Conservation (phyloP, 73 alveolate species). For the Tetrahymena elliotti region DNA sequence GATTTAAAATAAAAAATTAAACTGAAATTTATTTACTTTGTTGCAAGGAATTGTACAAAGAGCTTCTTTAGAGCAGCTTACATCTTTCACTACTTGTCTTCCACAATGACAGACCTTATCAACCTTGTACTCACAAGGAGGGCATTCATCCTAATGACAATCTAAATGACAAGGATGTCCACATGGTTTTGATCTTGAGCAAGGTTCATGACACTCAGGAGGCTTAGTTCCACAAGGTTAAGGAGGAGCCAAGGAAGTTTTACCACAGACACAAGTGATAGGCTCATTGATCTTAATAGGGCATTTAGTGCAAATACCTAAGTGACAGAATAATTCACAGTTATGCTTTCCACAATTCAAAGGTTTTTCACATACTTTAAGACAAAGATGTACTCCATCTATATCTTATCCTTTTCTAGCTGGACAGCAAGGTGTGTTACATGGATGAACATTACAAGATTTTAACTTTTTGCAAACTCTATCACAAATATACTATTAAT, state of each 20-base stretch:
- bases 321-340: conserved; percentile 88
- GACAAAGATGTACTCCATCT: conserved; percentile 83
- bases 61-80: conserved; percentile 52
- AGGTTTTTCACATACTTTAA: conserved; percentile 76
- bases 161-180: conserved; percentile 75
- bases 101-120: conserved; percentile 62
- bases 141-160: conserved; percentile 71
- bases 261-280: conserved; percentile 82
- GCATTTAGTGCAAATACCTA: conserved; percentile 89
- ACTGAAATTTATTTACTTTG: conserved; percentile 46
- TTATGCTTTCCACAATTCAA: conserved; percentile 85
- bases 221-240: conserved; percentile 70
- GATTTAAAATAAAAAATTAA: conserved; percentile 52
- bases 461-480: conserved; percentile 14
- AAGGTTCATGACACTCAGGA: conserved; percentile 63
- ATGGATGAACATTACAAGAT: conserved; percentile 31
- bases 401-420: conserved; percentile 77
- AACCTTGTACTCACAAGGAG: conserved; percentile 59
- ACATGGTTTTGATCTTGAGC: conserved; percentile 61
- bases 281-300: conserved; percentile 73
- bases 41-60: conserved; percentile 54
- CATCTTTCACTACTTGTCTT: conserved; percentile 30
- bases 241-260: conserved; percentile 75
- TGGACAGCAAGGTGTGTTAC: conserved; percentile 73
- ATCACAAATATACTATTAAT: conserved; percentile 8